A percentile compares a stretch with the other conserved stretches of the same genome.
Conservation (phyloP, 2,329 filamentous ascomycete species). For the Chaetomiaceae sp. region DNA sequence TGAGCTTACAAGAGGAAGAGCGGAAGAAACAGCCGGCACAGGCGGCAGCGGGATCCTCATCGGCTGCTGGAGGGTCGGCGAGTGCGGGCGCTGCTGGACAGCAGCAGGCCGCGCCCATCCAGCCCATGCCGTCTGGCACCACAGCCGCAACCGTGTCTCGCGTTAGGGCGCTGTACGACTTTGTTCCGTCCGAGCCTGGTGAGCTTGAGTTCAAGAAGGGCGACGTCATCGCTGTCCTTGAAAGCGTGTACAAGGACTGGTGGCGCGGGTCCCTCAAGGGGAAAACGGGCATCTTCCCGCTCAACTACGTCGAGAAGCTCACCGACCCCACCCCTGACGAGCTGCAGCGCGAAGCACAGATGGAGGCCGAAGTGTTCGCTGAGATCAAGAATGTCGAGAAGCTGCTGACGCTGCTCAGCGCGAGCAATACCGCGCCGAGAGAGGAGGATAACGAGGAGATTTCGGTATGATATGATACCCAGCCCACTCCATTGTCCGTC, state of each 20-base stretch:
- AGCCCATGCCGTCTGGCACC: constrained; percentile 68
- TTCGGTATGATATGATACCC: constrained; percentile 49
- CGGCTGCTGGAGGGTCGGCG: constrained; percentile 32
- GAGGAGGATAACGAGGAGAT: constrained; percentile 97
- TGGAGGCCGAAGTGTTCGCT: constrained; percentile 69
- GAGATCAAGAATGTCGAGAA: constrained; percentile 61
- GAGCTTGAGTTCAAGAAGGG: constrained; percentile 96
- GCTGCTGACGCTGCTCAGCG: constrained; percentile 82
- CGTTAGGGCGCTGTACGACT: constrained; percentile 90
- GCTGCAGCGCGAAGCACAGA: constrained; percentile 89
- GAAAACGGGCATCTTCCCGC: constrained; percentile 93
- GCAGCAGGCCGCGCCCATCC: constrained; percentile 39
- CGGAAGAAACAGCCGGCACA: constrained; percentile 46
- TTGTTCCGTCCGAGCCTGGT: constrained; percentile 85
- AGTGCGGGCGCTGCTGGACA: constrained; percentile 28
- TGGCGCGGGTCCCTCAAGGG: constrained; percentile 94
- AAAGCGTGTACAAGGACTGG: constrained; percentile 99
- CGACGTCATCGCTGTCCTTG: constrained; percentile 92
- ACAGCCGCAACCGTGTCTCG: constrained; percentile 94
- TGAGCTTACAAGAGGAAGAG: constrained; percentile 86
- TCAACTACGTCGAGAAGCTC: constrained; percentile 98
- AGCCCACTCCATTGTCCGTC: too few relatives aligned
- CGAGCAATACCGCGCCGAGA: constrained; percentile 70
- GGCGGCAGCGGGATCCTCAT: constrained; percentile 33
- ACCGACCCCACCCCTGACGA: constrained; percentile 92